Percentiles rank a stretch among this genome's conserved stretches.
Conservation (phyloP, 1,284 basidiomycete species). For the Leccinum pseudoinsigne region DNA sequence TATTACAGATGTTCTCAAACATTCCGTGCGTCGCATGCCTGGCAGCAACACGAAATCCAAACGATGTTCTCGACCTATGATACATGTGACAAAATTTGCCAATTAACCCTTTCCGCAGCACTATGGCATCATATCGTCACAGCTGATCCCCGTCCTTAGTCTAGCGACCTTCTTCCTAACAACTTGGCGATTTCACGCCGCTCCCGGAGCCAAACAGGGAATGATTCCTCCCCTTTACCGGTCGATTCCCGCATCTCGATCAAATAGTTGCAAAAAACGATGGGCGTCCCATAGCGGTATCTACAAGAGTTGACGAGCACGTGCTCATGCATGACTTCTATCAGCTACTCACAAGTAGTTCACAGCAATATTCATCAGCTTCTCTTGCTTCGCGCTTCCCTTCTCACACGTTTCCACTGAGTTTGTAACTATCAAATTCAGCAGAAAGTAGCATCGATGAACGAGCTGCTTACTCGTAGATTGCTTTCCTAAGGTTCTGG, state of each 20-base stretch:
- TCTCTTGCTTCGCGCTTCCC: conserved; percentile 74
- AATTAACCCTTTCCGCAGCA: not conserved
- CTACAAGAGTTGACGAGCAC: conserved; percentile 35
- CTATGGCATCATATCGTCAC: not conserved
- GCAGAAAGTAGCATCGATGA: not conserved
- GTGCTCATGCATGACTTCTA: conserved; percentile 7
- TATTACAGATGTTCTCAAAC: not conserved
- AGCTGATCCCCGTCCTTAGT: conserved; percentile 40
- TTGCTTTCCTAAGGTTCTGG: conserved; percentile 90
- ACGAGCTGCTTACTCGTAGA: conserved; percentile 72
- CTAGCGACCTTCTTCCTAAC: conserved; percentile 72
- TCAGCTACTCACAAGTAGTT: conserved; percentile 73
- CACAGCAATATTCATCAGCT: conserved; percentile 72
- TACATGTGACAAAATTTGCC: not conserved
- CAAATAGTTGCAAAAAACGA: conserved; percentile 95
- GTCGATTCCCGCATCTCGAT: conserved; percentile 68
- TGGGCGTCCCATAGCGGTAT: conserved; percentile 88
- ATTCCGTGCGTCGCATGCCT: not conserved
- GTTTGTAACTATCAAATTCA: conserved; percentile 69
- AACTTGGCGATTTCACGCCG: conserved; percentile 84
- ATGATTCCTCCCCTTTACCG: conserved; percentile 50
- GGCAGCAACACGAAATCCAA: not conserved
- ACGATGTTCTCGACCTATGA: not conserved
- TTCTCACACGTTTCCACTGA: conserved; percentile 84
- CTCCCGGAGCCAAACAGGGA: conserved; percentile 83